Percentiles rank a stretch among this genome's conserved stretches.
phyloP scores from a whole-genome alignment of 1,139 yeast genomes.

The Diutina scorzettiae region DNA sequence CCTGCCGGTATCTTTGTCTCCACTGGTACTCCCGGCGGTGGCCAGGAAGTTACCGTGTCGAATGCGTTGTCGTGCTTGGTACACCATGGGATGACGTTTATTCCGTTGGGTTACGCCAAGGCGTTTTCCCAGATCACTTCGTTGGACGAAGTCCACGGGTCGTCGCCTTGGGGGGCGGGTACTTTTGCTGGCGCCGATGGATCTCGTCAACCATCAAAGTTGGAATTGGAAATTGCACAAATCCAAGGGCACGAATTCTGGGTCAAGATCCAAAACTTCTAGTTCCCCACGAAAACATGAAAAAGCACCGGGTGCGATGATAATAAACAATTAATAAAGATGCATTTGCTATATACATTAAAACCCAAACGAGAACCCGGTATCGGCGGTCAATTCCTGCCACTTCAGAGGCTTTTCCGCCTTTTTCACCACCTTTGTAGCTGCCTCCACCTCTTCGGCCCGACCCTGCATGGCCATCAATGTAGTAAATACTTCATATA shows the following conservation, averaged over 20 bases:
- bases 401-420: not conserved
- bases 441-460: constrained; percentile 18
- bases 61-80: constrained; percentile 56
- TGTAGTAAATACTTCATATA: constrained; percentile 44
- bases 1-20: constrained; percentile 66
- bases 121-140: constrained; percentile 46
- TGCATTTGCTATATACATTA: not conserved
- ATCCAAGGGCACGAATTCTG: constrained; percentile 51
- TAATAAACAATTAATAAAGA: too few species aligned
- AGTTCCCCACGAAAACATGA: constrained; percentile 3
- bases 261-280: constrained; percentile 16
- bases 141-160: constrained; percentile 66
- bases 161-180: constrained; percentile 88
- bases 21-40: constrained; percentile 80
- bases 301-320: too few species aligned
- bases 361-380: not conserved
- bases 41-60: constrained; percentile 61
- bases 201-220: constrained; percentile 54
- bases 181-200: constrained; percentile 71
- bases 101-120: constrained; percentile 70
- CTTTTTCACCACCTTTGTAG: not conserved
- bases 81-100: constrained; percentile 72
- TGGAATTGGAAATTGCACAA: constrained; percentile 52
- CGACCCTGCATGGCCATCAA: constrained; percentile 26
- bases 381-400: not conserved